A percentile compares a stretch with the other conserved stretches of the same genome.
Evolutionary conservation across 2,329 filamentous ascomycete species (phyloP).

Genomic region (Fusarium xyrophilum): DNA sequence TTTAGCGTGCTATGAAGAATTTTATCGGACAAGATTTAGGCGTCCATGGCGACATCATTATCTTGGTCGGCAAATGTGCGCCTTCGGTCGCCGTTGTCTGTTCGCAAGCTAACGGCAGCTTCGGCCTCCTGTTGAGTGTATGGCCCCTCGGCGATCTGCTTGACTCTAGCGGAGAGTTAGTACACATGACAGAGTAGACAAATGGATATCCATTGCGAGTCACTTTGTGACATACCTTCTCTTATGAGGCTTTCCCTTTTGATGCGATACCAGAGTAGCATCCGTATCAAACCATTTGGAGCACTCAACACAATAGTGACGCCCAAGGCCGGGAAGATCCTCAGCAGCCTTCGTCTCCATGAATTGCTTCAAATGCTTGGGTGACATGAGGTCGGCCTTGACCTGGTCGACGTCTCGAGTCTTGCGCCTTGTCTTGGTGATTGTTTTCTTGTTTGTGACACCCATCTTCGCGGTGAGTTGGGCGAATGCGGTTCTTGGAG

Average conservation of each 20-base stretch:
- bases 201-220: slow-evolving; percentile 11
- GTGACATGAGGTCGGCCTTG: slow-evolving; percentile 78
- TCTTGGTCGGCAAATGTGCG: slow-evolving; percentile 21
- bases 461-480: slow-evolving; percentile 60
- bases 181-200: slow-evolving; percentile 6
- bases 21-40: slow-evolving; percentile 31
- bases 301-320: slow-evolving; percentile 89
- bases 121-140: slow-evolving; percentile 88
- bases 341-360: slow-evolving; percentile 80
- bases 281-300: slow-evolving; percentile 96
- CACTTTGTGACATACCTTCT: slow-evolving; percentile 62
- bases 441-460: slow-evolving; percentile 68
- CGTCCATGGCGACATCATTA: slow-evolving; percentile 47
- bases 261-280: slow-evolving; percentile 75
- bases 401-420: slow-evolving; percentile 93
- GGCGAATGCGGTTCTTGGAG: background rate
- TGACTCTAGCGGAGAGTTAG: slow-evolving; percentile 64
- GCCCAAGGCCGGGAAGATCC: slow-evolving; percentile 85
- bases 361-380: slow-evolving; percentile 81
- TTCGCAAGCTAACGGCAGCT: slow-evolving; percentile 74
- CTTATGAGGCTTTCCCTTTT: slow-evolving; percentile 91
- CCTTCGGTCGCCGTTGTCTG: slow-evolving; percentile 62
- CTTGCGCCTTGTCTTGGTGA: slow-evolving; percentile 76
- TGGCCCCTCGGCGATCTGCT: slow-evolving; percentile 81
- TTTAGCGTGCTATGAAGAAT: slow-evolving; percentile 1